Conservation (phyloP, 768 basidiomycete species). For the Collybia nuda region DNA sequence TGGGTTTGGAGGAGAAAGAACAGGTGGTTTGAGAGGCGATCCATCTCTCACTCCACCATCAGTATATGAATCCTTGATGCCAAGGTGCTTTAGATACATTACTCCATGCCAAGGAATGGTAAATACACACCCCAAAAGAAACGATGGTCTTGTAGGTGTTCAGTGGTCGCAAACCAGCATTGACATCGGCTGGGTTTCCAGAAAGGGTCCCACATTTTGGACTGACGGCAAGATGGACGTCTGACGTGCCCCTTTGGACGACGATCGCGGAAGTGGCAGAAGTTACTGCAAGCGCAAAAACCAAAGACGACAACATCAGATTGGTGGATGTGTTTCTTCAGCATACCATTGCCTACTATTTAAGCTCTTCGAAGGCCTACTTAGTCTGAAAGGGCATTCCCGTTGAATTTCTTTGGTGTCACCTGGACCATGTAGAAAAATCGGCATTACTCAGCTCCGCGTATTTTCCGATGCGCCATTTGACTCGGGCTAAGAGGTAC, state of each 20-base stretch:
- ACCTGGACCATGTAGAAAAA: conserved; percentile 8
- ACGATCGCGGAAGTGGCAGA: conserved; percentile 18
- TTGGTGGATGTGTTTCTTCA: not conserved
- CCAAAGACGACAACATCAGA: conserved; percentile 13
- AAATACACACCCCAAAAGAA: conserved; percentile 43
- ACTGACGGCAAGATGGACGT: conserved; percentile 38
- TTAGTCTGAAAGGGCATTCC: not conserved
- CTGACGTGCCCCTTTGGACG: conserved; percentile 7
- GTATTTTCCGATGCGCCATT: conserved; percentile 21
- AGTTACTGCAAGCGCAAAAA: conserved; percentile 16
- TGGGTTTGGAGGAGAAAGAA: conserved; percentile 41
- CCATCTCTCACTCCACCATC: conserved; percentile 44
- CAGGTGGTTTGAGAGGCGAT: conserved; percentile 35
- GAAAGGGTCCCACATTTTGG: conserved; percentile 43
- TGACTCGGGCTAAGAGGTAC: conserved; percentile 6
- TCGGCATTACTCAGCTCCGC: conserved; percentile 15
- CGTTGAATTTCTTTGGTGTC: conserved; percentile 4
- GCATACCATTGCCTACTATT: conserved; percentile 2
- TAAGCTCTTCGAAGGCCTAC: conserved; percentile 7
- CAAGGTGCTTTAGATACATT: conserved; percentile 18
- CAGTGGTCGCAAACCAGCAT: conserved; percentile 38
- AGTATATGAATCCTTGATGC: conserved; percentile 31
- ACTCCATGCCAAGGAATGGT: not conserved
- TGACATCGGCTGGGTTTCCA: conserved; percentile 41
- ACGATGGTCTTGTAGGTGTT: conserved; percentile 43